Evolutionary conservation across 108 stramenopile genomes (phyloP).

Genomic region (Pseudonitzschia pungens): DNA sequence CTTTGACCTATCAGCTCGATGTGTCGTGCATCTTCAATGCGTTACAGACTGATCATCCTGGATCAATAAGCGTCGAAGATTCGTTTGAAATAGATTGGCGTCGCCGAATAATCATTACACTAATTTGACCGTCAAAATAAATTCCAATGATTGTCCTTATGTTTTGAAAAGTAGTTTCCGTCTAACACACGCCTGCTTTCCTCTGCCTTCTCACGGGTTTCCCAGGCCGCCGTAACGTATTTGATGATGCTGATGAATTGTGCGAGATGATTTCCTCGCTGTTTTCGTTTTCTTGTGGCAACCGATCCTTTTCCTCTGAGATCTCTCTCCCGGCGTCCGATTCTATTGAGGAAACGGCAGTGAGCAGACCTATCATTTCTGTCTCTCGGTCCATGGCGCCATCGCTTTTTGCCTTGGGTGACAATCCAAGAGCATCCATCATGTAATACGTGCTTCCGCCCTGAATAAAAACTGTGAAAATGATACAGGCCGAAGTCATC

Average conservation of each 20-base stretch:
- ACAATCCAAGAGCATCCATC: constrained; percentile 68
- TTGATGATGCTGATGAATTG: constrained; percentile 9
- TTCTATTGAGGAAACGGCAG: background rate
- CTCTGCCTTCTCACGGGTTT: constrained; percentile 7
- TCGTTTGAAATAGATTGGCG: no score
- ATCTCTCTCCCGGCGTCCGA: background rate
- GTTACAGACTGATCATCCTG: no score
- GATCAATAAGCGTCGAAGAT: no score
- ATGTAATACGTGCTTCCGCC: constrained; percentile 83
- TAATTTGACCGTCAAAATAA: no score
- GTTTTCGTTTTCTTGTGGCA: background rate
- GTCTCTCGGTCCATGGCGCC: constrained; percentile 9
- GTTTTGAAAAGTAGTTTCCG: no score
- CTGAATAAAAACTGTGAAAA: constrained; percentile 83
- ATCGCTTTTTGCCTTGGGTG: constrained; percentile 30
- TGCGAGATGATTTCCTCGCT: background rate
- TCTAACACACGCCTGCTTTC: background rate
- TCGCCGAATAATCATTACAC: no score
- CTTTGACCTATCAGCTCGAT: no score
- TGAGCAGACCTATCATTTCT: constrained; percentile 33
- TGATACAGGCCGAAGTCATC: constrained; percentile 87
- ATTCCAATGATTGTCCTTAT: no score
- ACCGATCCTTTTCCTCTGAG: background rate
- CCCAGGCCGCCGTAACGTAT: constrained; percentile 9
- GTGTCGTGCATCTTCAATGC: no score